A percentile compares a stretch with the other conserved stretches of the same genome.
phyloP scores from a whole-genome alignment of 2,329 filamentous ascomycete species.

The Simplicillium sp. region DNA sequence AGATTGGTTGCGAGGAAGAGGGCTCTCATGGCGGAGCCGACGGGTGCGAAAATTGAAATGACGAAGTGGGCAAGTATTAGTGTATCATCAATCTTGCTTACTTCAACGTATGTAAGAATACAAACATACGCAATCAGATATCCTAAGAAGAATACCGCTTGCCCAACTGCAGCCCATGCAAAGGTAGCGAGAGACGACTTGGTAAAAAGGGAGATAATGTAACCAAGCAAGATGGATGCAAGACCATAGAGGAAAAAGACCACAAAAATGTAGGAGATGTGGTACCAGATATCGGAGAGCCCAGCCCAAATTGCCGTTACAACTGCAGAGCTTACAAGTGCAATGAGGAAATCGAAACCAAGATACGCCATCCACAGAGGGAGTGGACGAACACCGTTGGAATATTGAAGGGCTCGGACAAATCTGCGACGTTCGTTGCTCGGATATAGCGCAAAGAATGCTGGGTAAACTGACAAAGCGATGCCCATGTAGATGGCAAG shows the following conservation, averaged over 20 bases:
- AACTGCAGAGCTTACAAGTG: constrained; percentile 55
- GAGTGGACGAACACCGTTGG: constrained; percentile 74
- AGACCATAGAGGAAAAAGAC: constrained; percentile 75
- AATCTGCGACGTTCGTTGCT: constrained; percentile 73
- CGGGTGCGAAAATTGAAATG: constrained; percentile 64
- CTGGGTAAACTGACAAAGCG: constrained; percentile 68
- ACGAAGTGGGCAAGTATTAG: constrained; percentile 66
- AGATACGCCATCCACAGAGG: constrained; percentile 82
- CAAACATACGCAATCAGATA: constrained; percentile 65
- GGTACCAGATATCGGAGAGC: constrained; percentile 60
- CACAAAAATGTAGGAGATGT: constrained; percentile 72
- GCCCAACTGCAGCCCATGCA: constrained; percentile 69
- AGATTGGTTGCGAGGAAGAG: constrained; percentile 73
- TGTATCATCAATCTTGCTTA: constrained; percentile 56
- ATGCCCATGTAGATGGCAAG: constrained; percentile 75
- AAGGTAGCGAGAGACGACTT: constrained; percentile 76
- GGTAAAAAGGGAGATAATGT: constrained; percentile 72
- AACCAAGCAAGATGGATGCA: constrained; percentile 65
- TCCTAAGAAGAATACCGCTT: constrained; percentile 61
- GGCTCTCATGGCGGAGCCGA: constrained; percentile 64
- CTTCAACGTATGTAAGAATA: constrained; percentile 65
- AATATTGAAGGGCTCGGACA: constrained; percentile 80
- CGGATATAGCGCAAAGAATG: constrained; percentile 81
- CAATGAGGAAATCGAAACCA: constrained; percentile 69
- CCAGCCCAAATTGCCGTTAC: constrained; percentile 60